Conservation (phyloP, 768 basidiomycete genomes). For the Sporobolomyces pararoseus region DNA sequence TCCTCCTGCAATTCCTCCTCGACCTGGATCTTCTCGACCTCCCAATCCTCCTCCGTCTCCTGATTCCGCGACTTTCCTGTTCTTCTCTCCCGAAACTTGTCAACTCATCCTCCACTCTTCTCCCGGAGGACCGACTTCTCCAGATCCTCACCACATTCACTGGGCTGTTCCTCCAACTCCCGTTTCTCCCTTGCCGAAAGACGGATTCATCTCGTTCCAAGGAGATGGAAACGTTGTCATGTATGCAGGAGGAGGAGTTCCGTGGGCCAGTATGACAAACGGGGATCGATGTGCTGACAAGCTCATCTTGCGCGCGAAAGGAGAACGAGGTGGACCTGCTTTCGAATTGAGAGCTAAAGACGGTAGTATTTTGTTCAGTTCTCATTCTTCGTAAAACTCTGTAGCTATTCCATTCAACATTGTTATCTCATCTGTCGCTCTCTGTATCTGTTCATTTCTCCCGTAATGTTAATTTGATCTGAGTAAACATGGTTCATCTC, state of each 20-base stretch:
- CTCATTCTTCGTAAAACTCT: too few species aligned
- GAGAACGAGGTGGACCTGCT: slow-evolving; percentile 32
- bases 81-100: slow-evolving; percentile 39
- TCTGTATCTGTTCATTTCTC: too few species aligned
- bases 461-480: too few species aligned
- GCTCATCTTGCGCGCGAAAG: slow-evolving; percentile 17
- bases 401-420: not conserved
- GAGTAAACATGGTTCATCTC: too few species aligned
- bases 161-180: slow-evolving; percentile 20
- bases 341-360: slow-evolving; percentile 19
- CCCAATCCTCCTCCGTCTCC: not conserved
- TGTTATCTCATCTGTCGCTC: not conserved
- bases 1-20: slow-evolving; percentile 29
- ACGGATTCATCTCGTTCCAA: slow-evolving; percentile 35
- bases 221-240: slow-evolving; percentile 41
- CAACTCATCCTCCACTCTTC: slow-evolving; percentile 45
- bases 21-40: slow-evolving; percentile 11
- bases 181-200: not conserved
- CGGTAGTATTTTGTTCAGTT: not conserved
- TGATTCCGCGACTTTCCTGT: slow-evolving; percentile 37
- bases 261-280: slow-evolving; percentile 36
- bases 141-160: slow-evolving; percentile 23
- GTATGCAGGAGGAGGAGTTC: slow-evolving; percentile 17
- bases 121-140: slow-evolving; percentile 23
- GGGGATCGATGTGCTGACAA: slow-evolving; percentile 10